Base-by-base conservation (phyloP, 1,284 basidiomycete species). In the Inonotus hispidus region DNA sequence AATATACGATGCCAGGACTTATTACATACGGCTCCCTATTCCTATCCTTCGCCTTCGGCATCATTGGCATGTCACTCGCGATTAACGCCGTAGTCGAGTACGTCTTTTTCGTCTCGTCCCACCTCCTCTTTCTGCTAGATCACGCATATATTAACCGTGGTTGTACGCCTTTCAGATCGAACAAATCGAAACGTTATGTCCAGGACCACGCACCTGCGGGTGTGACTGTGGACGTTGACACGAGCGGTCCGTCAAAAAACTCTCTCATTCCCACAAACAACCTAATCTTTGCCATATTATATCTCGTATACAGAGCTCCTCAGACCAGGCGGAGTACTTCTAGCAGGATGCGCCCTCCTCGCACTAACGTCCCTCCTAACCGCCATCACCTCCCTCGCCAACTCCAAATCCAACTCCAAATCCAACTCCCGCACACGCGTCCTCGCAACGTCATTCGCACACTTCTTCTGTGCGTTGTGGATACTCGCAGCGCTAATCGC, bases 401-500 rank as follows among this genome's bases (percentile, higher is more conserved):
- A n/a, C 41, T 16, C 19, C 16, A 39, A n/a, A n/a, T n/a, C n/a
- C 38, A 69, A 73, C 63, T 63, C 77, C 58, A 53, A 77, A 58
- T 46, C 68, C 45, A 62, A 63, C 50, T 35, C 54, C 14, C 56
- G 53, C 56, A 47, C 19, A 46, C 25, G 47, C 58, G 68, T 76
- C 38, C 71, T 69, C 25, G 55, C 74, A 38, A 77, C 81, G 69
- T 71, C 74, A 3, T 64, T 66, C 54, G 41, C 75, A 23, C 73
- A 85, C 53, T 68, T 73, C 21, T 77, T 85, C 68, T 75, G 75
- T 62, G 71, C 75, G 25, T 37, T 76, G 4, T 82, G 81, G 77
- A 71, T 86, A 47, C 76, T 87, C 66, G 83, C 79, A 4, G 71
- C 76, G 21, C 72, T 81, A 56, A 73, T 85, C 21, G 76, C 83